Evolutionary conservation across 129 eudicot species (phyloP).

Genomic region (Tagetes patula): DNA sequence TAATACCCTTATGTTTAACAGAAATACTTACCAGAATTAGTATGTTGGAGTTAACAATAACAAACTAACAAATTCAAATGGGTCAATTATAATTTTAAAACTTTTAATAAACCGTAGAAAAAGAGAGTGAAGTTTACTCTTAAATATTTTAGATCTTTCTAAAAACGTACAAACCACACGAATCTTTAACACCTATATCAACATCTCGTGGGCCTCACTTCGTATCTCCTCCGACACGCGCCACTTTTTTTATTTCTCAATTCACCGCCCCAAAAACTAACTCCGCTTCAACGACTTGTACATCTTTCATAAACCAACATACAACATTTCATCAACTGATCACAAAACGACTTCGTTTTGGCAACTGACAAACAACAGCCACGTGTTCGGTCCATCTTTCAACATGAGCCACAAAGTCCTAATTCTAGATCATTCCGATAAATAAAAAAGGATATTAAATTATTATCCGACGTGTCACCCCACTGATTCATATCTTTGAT

Average conservation of each 20-base stretch:
- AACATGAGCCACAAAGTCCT: slow-evolving; percentile 65
- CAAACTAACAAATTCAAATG: no score
- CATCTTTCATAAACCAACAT: neutral
- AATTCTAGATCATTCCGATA: slow-evolving; percentile 49
- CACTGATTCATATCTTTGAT: slow-evolving; percentile 19
- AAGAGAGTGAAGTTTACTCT: no score
- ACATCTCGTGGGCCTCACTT: slow-evolving; percentile 13
- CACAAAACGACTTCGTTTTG: slow-evolving; percentile 23
- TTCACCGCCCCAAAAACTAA: neutral
- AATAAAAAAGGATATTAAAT: slow-evolving; percentile 3
- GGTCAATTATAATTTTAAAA: no score
- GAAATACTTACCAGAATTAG: no score
- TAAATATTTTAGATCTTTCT: slow-evolving; percentile 21
- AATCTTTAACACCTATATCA: slow-evolving; percentile 31
- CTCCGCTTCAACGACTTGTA: slow-evolving; percentile 1
- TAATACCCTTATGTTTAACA: no score
- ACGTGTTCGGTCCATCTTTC: slow-evolving; percentile 51
- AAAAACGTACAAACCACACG: slow-evolving; percentile 28
- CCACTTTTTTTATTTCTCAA: slow-evolving; percentile 15
- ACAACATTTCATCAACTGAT: neutral
- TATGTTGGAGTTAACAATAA: no score
- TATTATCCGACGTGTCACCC: slow-evolving; percentile 50
- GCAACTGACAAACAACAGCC: slow-evolving; percentile 34
- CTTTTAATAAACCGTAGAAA: no score
- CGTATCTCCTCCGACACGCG: slow-evolving; percentile 32